Evolutionary conservation across 2,329 filamentous ascomycete species (phyloP), one percentile per base, ranked within the genome.

Genomic region (Penicillium palitans): DNA sequence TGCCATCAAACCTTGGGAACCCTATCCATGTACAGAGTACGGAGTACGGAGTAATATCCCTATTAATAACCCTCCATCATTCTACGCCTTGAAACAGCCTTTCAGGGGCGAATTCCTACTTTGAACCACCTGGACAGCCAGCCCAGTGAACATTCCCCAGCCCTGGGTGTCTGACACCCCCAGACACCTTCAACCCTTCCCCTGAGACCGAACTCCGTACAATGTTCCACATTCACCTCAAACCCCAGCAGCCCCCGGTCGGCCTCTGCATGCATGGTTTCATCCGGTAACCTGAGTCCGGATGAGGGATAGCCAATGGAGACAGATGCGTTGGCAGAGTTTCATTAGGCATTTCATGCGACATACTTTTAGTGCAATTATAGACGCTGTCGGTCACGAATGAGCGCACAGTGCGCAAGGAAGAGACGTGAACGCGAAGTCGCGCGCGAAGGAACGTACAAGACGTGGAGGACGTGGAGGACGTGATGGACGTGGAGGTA

Each of bases 51-150:
- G 19, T 21, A 35, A 24, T 46, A 41, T 42, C 55, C 55, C 42
- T 48, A 48, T 54, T 48, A 54, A 57, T 57, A 54, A 35, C 55
- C 55, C 37, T 29, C 17, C 40, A 19, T 25, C 50, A 48, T 54
- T 48, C 37, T 54, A 31, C 15, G 12, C 27, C 39, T 27, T 42
- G 25, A 13, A 8, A 31, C 37, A n/a, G 44, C 21, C 41, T 40
- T 40, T 31, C 13, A 44, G 37, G 55, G 42, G 42, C 12, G 12
- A 24, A 54, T 47, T 41, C 27, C 42, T 37, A n/a, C 49, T 33
- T 19, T 48, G 24, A 44, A 54, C 35, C 44, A 53, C 37, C 45
- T 42, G 12, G 37, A 42, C 19, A 48, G 42, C 39, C n/a, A 37
- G 12, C 33, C 10, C 29, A 8, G 21, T 29, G 49, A 10, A 47